These are phyloP conservation scores for Cladophialophora immunda DNA, from an alignment of 2,329 filamentous ascomycete species.

Conservation along the genomic window DNA sequence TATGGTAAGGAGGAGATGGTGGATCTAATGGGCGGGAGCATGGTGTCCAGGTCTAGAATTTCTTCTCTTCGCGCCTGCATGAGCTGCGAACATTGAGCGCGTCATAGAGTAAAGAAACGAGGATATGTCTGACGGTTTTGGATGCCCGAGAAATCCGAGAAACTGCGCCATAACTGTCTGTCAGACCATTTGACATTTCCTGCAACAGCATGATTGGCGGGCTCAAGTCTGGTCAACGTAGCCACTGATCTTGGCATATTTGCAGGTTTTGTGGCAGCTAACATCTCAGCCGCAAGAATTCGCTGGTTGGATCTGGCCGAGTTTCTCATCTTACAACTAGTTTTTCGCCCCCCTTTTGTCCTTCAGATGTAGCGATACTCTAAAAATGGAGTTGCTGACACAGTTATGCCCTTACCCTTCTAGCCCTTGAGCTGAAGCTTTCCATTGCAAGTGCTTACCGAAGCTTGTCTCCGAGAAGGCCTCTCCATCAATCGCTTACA, in stretches of 20 bases:
- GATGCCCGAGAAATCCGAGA: neutral
- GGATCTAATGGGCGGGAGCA: neutral
- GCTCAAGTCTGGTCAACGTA: neutral
- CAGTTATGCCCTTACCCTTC: neutral
- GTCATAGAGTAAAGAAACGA: conserved; percentile 28
- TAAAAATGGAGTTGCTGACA: conserved; percentile 34
- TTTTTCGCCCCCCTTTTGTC: conserved; percentile 10
- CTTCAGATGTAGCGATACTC: neutral
- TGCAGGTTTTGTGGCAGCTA: conserved; percentile 1
- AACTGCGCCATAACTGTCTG: neutral
- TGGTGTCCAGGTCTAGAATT: neutral
- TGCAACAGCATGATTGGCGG: neutral
- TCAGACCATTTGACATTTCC: neutral
- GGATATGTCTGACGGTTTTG: neutral
- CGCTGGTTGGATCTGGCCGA: neutral
- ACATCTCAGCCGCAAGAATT: neutral
- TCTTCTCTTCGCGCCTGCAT: conserved; percentile 13
- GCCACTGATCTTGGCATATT: conserved; percentile 7
- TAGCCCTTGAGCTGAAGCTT: conserved; percentile 26
- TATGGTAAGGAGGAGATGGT: neutral
- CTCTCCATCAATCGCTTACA: conserved; percentile 15
- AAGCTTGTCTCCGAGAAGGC: conserved; percentile 25
- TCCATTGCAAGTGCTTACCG: conserved; percentile 28
- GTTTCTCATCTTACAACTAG: neutral
- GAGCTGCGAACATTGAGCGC: conserved; percentile 22